Evolutionary conservation across 306 rosid species (phyloP).

Genomic region (Ziziphus jujuba): DNA sequence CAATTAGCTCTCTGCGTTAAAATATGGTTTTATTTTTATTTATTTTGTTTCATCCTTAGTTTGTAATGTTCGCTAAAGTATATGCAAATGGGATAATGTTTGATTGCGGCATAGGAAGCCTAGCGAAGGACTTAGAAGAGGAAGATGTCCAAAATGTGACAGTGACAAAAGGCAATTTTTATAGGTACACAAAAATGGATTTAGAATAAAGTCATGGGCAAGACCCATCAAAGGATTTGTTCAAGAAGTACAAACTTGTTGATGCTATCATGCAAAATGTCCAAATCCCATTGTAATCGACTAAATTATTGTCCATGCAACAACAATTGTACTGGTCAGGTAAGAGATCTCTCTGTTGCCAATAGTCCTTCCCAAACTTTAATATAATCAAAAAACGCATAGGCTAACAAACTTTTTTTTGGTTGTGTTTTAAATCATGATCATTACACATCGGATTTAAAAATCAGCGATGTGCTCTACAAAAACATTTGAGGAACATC

Average conservation of each 20-base stretch:
- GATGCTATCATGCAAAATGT: neutral
- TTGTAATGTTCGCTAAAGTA: too few species aligned
- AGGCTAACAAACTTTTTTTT: neutral
- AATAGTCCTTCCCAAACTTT: too few species aligned
- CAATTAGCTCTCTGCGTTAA: too few species aligned
- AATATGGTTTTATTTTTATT: too few species aligned
- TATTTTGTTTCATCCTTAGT: too few species aligned
- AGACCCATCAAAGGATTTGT: neutral
- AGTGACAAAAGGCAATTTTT: conserved; percentile 1
- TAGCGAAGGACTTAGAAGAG: conserved; percentile 6
- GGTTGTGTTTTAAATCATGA: neutral
- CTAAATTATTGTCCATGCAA: conserved; percentile 13
- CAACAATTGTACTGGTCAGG: conserved; percentile 3
- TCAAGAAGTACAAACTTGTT: conserved; percentile 3
- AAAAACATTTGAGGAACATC: conserved; percentile 52
- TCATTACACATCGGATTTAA: conserved; percentile 46
- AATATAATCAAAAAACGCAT: neutral
- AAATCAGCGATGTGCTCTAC: conserved; percentile 42
- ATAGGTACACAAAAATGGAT: neutral
- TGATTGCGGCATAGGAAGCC: conserved; percentile 1
- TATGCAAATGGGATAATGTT: too few species aligned
- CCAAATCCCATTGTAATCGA: conserved; percentile 1
- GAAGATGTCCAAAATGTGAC: conserved; percentile 20
- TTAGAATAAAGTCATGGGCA: conserved; percentile 12
- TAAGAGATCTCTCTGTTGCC: neutral